These are phyloP conservation scores for Globisporangium radiosum DNA, from an alignment of 352 stramenopile genomes.

Conservation along the genomic window DNA sequence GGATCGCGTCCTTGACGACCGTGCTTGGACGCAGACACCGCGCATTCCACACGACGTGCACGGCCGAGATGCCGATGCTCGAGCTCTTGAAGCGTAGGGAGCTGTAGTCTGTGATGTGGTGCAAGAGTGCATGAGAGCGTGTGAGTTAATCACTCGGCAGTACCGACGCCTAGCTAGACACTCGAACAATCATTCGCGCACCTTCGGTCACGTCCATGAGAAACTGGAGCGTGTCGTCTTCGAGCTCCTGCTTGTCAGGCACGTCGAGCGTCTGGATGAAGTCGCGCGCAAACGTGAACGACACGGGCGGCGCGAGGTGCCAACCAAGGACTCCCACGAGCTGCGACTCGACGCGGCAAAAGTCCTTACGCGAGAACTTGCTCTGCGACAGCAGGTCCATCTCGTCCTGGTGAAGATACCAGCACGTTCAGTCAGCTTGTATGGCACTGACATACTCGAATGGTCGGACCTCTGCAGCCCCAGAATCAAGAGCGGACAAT, in stretches of 20 bases:
- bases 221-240: conserved; percentile 20
- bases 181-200: background rate
- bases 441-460: too few species aligned
- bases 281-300: conserved; percentile 35
- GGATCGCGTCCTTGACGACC: conserved; percentile 25
- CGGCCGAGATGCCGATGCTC: conserved; percentile 28
- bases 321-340: conserved; percentile 29
- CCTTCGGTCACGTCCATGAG: conserved; percentile 18
- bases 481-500: background rate
- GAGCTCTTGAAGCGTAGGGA: conserved; percentile 31
- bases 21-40: conserved; percentile 20
- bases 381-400: conserved; percentile 39
- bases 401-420: conserved; percentile 22
- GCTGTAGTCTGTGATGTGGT: conserved; percentile 15
- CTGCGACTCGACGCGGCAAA: conserved; percentile 28
- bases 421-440: background rate
- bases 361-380: conserved; percentile 36
- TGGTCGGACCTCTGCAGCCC: too few species aligned
- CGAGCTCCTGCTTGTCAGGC: conserved; percentile 14
- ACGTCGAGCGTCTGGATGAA: conserved; percentile 26
- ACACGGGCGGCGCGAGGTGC: conserved; percentile 27
- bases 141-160: too few species aligned
- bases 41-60: conserved; percentile 32
- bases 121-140: background rate
- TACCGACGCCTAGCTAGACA: too few species aligned